Percentiles rank a stretch among this genome's conserved stretches.
phyloP scores from a whole-genome alignment of 2,329 filamentous ascomycete species.

The Cytospora schulzeri region DNA sequence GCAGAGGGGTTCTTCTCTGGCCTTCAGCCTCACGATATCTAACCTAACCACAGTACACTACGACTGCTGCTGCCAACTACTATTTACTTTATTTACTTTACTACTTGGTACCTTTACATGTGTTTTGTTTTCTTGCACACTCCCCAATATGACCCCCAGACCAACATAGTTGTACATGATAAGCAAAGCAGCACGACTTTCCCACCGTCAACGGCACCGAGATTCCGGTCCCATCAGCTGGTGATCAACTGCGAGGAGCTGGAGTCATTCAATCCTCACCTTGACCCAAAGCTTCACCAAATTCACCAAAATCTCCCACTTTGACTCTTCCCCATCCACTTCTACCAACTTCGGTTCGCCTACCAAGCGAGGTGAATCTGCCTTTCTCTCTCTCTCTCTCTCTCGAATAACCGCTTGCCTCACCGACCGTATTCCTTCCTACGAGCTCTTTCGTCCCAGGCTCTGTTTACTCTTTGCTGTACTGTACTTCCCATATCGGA shows the following conservation, averaged over 20 bases:
- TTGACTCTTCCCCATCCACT: neutral
- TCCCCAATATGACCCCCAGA: neutral
- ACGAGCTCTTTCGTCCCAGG: neutral
- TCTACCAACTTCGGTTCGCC: neutral
- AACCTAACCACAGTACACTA: neutral
- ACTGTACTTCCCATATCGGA: neutral
- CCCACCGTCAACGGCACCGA: neutral
- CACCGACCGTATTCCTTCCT: neutral
- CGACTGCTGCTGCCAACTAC: too few species aligned
- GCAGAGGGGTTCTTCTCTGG: neutral
- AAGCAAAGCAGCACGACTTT: too few species aligned
- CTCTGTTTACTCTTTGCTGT: neutral
- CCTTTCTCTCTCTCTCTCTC: neutral
- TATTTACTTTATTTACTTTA: neutral
- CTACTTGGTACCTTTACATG: neutral
- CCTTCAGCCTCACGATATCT: neutral
- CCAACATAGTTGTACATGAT: neutral
- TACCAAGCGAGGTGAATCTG: neutral
- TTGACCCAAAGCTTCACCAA: neutral
- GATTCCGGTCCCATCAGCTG: neutral
- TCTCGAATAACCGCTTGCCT: neutral
- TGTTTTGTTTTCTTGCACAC: neutral
- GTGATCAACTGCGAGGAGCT: constrained; percentile 1
- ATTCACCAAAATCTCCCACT: neutral
- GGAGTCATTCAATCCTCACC: neutral